phyloP scores from a whole-genome alignment of 2,329 filamentous ascomycete genomes.

The Cytospora mali region DNA sequence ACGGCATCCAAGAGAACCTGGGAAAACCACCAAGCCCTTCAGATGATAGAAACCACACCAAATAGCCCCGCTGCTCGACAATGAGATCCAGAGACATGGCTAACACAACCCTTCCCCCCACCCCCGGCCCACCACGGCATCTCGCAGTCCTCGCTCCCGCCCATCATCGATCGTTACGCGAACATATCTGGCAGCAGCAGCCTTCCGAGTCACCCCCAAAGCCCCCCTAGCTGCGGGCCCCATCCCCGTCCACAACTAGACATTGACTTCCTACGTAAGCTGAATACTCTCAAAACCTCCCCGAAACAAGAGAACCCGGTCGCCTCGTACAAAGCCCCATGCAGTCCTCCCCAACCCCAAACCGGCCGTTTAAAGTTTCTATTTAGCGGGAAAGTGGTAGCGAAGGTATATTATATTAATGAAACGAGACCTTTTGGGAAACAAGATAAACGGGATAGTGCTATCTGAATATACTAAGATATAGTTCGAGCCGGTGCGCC shows the following conservation, averaged over 20 bases:
- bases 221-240: neutral
- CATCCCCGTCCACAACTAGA: neutral
- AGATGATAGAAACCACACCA: neutral
- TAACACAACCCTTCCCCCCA: constrained; percentile 19
- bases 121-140: too few relatives aligned
- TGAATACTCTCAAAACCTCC: neutral
- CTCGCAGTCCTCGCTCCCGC: constrained; percentile 19
- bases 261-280: neutral
- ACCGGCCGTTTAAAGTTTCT: constrained; percentile 9
- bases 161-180: constrained; percentile 1
- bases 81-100: constrained; percentile 18
- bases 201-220: neutral
- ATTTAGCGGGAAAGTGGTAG: neutral
- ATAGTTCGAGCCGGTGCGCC: too few relatives aligned
- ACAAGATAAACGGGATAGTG: too few relatives aligned
- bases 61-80: neutral
- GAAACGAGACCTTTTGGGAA: too few relatives aligned
- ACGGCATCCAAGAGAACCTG: neutral
- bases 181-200: neutral
- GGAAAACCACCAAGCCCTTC: neutral
- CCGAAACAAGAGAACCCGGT: neutral
- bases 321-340: neutral
- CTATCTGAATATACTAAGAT: too few relatives aligned
- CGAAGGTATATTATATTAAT: too few relatives aligned
- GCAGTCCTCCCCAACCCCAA: neutral